Conservation (phyloP, 176 grass and related monocot genomes). For the Phragmites australis region DNA sequence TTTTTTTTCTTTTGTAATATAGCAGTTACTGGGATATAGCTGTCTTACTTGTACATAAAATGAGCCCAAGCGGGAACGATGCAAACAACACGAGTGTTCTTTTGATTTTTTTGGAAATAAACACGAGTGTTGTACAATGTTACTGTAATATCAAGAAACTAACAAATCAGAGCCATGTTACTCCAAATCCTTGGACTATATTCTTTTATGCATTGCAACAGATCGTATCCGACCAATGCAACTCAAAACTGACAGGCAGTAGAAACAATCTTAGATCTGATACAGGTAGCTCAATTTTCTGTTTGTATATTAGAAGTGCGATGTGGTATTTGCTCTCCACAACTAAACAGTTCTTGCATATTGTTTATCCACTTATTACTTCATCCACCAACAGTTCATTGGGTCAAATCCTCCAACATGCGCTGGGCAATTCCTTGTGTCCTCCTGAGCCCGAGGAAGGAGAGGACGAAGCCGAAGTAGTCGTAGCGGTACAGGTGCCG, state of each 20-base stretch:
- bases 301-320: neutral
- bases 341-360: neutral
- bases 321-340: neutral
- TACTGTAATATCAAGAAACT: neutral
- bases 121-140: conserved; percentile 12
- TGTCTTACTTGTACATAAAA: conserved; percentile 47
- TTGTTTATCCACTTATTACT: neutral
- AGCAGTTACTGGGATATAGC: conserved; percentile 38
- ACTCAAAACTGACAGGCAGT: neutral
- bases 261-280: neutral
- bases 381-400: neutral
- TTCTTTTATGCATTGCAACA: neutral
- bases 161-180: neutral
- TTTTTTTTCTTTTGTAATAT: conserved; percentile 58
- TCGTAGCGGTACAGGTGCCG: conserved; percentile 59
- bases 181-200: neutral
- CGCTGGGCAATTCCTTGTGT: neutral
- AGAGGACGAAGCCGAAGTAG: conserved; percentile 60
- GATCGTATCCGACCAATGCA: neutral
- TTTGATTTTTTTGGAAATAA: neutral
- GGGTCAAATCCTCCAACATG: neutral
- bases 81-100: neutral
- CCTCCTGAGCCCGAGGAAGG: conserved; percentile 62
- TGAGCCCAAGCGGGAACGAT: conserved; percentile 1
- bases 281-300: neutral